Base-by-base conservation (phyloP, 164 flowering plant species). In the Dillenia suffruticosa region DNA sequence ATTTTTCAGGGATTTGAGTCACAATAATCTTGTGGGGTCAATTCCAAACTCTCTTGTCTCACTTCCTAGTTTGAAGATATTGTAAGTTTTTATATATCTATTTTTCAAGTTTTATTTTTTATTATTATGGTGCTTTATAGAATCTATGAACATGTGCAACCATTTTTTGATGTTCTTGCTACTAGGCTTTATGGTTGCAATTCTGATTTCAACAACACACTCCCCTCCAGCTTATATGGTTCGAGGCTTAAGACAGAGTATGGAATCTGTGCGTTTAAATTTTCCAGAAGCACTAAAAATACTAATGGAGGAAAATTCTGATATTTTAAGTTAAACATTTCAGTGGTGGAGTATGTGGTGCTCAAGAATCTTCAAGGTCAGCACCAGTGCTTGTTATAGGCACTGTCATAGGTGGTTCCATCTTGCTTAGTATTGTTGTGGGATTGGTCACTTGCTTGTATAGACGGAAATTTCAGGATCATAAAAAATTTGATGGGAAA, bases 101-200 rank as follows among this genome's bases (percentile, higher is more conserved):
- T 57, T 45, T 24, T 14, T 43, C 2, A 8, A 53, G 24, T 9
- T 15, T 46, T 44, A 40, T n/a, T 9, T 54, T 22, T 3, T 61
- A 43, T 40, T 10, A 49, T 47, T 47, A 1, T 19, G 22, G n/a
- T 44, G 17, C 22, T 45, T 15, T 2, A 16, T 16, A 22, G 12
- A 54, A 56, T 40, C 4, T n/a, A 9, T 9, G 54, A 15, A 51
- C 54, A 17, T 51, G 16, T 15, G 8, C 15, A 2, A 9, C 12
- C 22, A 47, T 12, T 22, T 8, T 19, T n/a, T 47, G 17, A 0
- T 8, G 15, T 22, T 5, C 64, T 46, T 54, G 6, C 44, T 54
- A 9, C 56, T 73, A 86, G 96, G 70, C 71, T 59, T 62, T 80
- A 63, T 58, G 85, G 96, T 11, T 82, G 96, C 83, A 88, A 86